Evolutionary conservation across 2,329 filamentous ascomycete genomes (phyloP).

Genomic region (Aulographum hederae): DNA sequence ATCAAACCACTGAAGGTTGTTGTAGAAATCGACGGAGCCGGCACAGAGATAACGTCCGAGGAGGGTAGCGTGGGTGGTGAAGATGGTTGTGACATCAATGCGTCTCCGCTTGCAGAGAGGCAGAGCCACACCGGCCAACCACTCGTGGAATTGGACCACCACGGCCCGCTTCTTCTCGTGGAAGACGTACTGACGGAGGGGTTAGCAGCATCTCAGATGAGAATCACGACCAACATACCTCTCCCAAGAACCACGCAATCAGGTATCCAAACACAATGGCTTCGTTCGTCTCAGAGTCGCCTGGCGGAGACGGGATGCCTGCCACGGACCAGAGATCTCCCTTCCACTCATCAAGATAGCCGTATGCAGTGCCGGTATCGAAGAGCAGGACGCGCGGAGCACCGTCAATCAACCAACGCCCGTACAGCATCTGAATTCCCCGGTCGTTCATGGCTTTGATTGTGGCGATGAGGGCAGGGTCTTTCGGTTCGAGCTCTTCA

Average conservation of each 20-base stretch:
- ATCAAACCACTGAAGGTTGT: slow-evolving; percentile 93
- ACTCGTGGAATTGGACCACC: slow-evolving; percentile 97
- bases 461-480: slow-evolving; percentile 59
- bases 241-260: slow-evolving; percentile 94
- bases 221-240: slow-evolving; percentile 38
- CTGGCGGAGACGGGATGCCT: slow-evolving; percentile 81
- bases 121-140: slow-evolving; percentile 85
- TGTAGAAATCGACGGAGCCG: slow-evolving; percentile 97
- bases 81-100: slow-evolving; percentile 95
- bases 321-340: slow-evolving; percentile 83
- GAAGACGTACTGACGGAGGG: slow-evolving; percentile 53
- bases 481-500: slow-evolving; percentile 73
- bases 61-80: slow-evolving; percentile 92
- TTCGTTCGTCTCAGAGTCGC: slow-evolving; percentile 91
- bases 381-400: slow-evolving; percentile 86
- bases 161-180: slow-evolving; percentile 85
- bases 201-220: slow-evolving; percentile 7
- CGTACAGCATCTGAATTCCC: slow-evolving; percentile 79
- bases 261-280: slow-evolving; percentile 95
- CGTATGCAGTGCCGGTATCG: slow-evolving; percentile 84
- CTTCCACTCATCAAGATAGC: slow-evolving; percentile 92
- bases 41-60: slow-evolving; percentile 92
- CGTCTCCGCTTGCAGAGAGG: slow-evolving; percentile 83
- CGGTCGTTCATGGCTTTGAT: slow-evolving; percentile 87
- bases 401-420: slow-evolving; percentile 93